phyloP scores from a whole-genome alignment of 1,284 basidiomycete genomes.

The Rhodotorula sp. region DNA sequence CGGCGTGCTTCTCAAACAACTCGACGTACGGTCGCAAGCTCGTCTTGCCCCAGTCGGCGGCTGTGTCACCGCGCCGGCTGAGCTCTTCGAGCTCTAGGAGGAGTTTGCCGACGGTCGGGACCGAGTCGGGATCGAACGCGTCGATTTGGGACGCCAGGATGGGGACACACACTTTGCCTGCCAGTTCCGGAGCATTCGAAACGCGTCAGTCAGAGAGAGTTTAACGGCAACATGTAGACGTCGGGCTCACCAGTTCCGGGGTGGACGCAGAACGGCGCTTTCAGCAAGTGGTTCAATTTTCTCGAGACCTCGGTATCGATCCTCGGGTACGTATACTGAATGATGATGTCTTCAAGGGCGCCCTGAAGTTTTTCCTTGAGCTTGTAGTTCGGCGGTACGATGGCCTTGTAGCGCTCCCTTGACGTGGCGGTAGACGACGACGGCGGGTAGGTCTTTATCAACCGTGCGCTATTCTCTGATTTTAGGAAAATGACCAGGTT shows the following conservation, averaged over 20 bases:
- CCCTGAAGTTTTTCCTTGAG: constrained; percentile 38
- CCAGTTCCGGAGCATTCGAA: neutral
- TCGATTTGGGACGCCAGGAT: constrained; percentile 68
- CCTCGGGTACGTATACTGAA: constrained; percentile 95
- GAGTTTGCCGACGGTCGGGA: constrained; percentile 83
- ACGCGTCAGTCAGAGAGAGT: neutral
- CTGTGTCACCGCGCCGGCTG: constrained; percentile 42
- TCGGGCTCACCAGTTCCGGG: constrained; percentile 68
- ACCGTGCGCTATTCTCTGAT: constrained; percentile 50
- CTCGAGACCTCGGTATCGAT: constrained; percentile 97
- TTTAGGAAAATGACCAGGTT: neutral
- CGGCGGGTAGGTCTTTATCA: constrained; percentile 9
- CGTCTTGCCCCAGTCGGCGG: constrained; percentile 55
- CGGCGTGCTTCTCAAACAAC: constrained; percentile 73
- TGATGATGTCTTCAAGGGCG: constrained; percentile 77
- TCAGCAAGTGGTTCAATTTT: constrained; percentile 95
- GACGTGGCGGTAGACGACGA: constrained; percentile 13
- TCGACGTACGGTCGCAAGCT: constrained; percentile 82
- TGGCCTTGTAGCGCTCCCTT: constrained; percentile 23
- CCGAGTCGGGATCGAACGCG: constrained; percentile 76
- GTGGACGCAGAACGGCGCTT: constrained; percentile 95
- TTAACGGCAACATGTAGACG: neutral
- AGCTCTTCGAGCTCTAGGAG: constrained; percentile 67
- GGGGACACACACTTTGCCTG: constrained; percentile 89
- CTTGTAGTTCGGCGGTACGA: constrained; percentile 5